phyloP scores from a whole-genome alignment of 345 rosid species.

The Turritis glabra region DNA sequence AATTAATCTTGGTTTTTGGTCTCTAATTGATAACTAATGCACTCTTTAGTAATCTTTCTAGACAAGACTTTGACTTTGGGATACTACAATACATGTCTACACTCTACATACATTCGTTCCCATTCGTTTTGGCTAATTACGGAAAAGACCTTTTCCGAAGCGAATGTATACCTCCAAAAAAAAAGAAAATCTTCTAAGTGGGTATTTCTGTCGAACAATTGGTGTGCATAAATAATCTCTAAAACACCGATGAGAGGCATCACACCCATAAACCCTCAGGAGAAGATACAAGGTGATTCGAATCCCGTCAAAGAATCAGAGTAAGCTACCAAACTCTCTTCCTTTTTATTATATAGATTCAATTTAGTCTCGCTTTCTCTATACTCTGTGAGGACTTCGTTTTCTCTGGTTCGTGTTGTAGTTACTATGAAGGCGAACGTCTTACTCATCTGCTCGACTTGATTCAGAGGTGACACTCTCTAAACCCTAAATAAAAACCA shows the following conservation, averaged over 20 bases:
- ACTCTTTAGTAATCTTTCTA: too few relatives aligned
- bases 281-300: slow-evolving; percentile 18
- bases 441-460: slow-evolving; percentile 51
- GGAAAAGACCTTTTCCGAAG: background rate
- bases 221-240: slow-evolving; percentile 3
- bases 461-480: slow-evolving; percentile 46
- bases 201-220: slow-evolving; percentile 11
- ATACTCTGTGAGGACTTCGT: background rate
- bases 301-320: slow-evolving; percentile 31
- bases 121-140: background rate
- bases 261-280: slow-evolving; percentile 17
- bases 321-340: slow-evolving; percentile 23
- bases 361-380: background rate
- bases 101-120: too few relatives aligned
- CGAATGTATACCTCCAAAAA: too few relatives aligned
- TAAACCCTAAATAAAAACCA: background rate
- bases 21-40: too few relatives aligned
- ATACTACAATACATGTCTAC: too few relatives aligned
- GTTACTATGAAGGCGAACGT: slow-evolving; percentile 62
- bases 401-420: slow-evolving; percentile 28
- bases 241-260: slow-evolving; percentile 18
- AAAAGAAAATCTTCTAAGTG: background rate
- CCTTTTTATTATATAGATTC: background rate
- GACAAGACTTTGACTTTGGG: too few relatives aligned
- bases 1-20: too few relatives aligned